Evolutionary conservation across 1,139 yeast genomes (phyloP).

Genomic region (Wickerhamiella pararugosa): DNA sequence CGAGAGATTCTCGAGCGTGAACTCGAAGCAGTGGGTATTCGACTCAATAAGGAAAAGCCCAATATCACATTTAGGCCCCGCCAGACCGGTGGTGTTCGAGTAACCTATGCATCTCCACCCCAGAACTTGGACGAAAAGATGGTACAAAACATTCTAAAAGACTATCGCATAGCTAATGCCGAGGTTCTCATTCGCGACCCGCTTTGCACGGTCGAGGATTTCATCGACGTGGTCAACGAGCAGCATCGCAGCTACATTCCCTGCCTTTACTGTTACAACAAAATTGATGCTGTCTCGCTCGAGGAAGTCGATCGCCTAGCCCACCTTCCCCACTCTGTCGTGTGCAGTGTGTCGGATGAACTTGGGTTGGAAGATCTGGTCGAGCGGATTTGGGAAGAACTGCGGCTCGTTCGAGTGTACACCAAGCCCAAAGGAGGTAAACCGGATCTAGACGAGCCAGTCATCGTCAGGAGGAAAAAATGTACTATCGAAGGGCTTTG

Average conservation of each 20-base stretch:
- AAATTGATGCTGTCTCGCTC: constrained; percentile 85
- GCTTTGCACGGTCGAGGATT: constrained; percentile 79
- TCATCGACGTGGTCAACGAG: constrained; percentile 82
- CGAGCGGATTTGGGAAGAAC: constrained; percentile 85
- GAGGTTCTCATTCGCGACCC: constrained; percentile 86
- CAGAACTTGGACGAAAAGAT: constrained; percentile 68
- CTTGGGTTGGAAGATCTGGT: constrained; percentile 77
- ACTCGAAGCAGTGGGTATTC: constrained; percentile 83
- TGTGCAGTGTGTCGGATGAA: constrained; percentile 80
- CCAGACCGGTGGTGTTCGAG: constrained; percentile 82
- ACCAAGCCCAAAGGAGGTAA: constrained; percentile 73
- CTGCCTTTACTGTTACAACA: constrained; percentile 86
- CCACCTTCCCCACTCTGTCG: constrained; percentile 80
- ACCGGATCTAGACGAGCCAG: constrained; percentile 77
- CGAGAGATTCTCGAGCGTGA: constrained; percentile 75
- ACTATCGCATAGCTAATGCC: constrained; percentile 83
- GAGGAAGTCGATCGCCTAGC: constrained; percentile 92
- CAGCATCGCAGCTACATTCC: constrained; percentile 77
- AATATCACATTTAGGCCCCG: constrained; percentile 66
- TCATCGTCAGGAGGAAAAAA: constrained; percentile 65
- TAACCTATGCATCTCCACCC: constrained; percentile 71
- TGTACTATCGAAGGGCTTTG: constrained; percentile 67
- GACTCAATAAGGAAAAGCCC: constrained; percentile 70
- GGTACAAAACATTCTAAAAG: constrained; percentile 61
- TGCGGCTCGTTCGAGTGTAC: constrained; percentile 63